Percentiles rank a stretch among this genome's conserved stretches.
Conservation (phyloP, 257 asterid genomes). For the Solanum piurae region DNA sequence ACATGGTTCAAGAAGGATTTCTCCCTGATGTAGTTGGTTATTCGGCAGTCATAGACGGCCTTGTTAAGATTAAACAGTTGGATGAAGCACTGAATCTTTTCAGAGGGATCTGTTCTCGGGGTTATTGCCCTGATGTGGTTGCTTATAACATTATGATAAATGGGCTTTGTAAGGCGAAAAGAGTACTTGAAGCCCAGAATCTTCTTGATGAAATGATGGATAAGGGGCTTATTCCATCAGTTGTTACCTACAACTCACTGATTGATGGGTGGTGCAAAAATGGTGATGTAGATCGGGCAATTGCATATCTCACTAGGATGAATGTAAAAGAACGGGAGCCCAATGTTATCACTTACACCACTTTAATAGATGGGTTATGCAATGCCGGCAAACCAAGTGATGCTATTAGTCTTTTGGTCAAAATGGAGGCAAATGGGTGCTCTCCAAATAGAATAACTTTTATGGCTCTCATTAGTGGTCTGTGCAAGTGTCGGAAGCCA, state of each 20-base stretch:
- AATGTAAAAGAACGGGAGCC: conserved; percentile 43
- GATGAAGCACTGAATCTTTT: conserved; percentile 57
- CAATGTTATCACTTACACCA: conserved; percentile 67
- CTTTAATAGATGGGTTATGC: conserved; percentile 76
- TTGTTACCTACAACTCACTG: conserved; percentile 71
- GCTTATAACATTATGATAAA: conserved; percentile 63
- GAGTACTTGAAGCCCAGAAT: conserved; percentile 48
- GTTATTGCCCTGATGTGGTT: conserved; percentile 72
- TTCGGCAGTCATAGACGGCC: conserved; percentile 63
- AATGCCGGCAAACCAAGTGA: conserved; percentile 50
- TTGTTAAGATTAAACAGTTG: conserved; percentile 37
- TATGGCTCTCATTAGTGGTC: conserved; percentile 85
- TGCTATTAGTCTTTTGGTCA: conserved; percentile 47
- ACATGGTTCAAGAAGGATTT: conserved; percentile 57
- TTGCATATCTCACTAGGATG: conserved; percentile 43
- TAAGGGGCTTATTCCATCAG: conserved; percentile 76
- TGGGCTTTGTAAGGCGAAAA: conserved; percentile 60
- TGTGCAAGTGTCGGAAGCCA: conserved; percentile 66
- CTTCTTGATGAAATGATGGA: conserved; percentile 46
- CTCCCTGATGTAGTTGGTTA: conserved; percentile 69
- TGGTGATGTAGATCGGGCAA: conserved; percentile 49
- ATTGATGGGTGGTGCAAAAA: conserved; percentile 80
- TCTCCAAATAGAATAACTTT: conserved; percentile 57
- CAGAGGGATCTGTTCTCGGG: conserved; percentile 44
- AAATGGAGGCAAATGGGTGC: conserved; percentile 57